Evolutionary conservation across 768 basidiomycete genomes (phyloP), one percentile per base, ranked within the genome.

Genomic region (Rhodosporidiobolus odoratus): DNA sequence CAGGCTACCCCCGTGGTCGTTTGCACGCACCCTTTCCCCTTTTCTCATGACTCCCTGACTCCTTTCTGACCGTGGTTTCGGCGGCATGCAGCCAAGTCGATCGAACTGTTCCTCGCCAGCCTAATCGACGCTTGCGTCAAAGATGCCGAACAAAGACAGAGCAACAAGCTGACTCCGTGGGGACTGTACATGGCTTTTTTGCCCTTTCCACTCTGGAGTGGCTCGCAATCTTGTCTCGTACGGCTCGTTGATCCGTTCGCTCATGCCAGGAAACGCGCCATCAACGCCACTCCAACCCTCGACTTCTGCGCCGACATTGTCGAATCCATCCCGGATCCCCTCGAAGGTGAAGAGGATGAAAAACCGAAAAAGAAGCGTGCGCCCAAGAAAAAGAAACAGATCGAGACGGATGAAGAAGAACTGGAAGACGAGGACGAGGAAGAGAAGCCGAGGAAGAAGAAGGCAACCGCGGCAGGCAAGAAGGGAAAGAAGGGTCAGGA

Each of bases 221-320:
- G n/a, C 30, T 32, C n/a, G 53, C 62, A 47, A 50, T 21, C 50
- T 60, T 40, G 56, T 62, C 50, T 52, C 59, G 25, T 0, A 54
- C 23, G 43, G 30, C 57, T 25, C 34, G 56, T 45, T n/a, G 56
- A 58, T 56, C 54, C 17, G 50, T 37, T 13, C 47, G 15, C 52
- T 9, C 52, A 17, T n/a, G n/a, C n/a, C 78, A 97, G 94, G 73
- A 98, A 98, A 83, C 90, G 92, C 75, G 91, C 92, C 0, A 87
- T 97, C 15, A 89, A 90, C 66, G 88, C 87, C 23, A 89, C 87
- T 17, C 88, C 92, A 73, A 90, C 87, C 83, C 86, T 97, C 59
- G 95, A 97, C 79, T 98, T 97, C 80, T 84, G 97, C 40, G 89
- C 91, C 78, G 93, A 97, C 78, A 86, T 96, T 62, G 92, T 95